These are phyloP conservation scores for Polytolypa hystricis DNA, from an alignment of 2,329 filamentous ascomycete genomes.

Conservation along the genomic window DNA sequence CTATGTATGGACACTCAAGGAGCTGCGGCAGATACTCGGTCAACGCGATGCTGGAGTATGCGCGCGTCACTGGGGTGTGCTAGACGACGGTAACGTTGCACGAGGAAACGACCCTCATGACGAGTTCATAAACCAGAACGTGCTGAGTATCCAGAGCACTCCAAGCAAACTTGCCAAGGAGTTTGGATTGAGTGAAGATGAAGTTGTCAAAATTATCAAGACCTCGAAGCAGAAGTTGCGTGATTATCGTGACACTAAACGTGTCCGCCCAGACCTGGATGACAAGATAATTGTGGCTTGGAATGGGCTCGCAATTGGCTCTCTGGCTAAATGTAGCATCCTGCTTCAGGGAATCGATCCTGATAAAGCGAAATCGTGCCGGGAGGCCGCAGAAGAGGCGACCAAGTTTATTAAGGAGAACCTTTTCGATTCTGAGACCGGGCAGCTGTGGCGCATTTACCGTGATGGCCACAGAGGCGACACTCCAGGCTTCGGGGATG, in stretches of 20 bases:
- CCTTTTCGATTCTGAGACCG: slow-evolving; percentile 56
- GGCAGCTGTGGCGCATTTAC: slow-evolving; percentile 63
- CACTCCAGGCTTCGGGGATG: slow-evolving; percentile 72
- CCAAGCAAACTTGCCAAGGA: slow-evolving; percentile 60
- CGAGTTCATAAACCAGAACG: slow-evolving; percentile 90
- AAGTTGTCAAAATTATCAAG: slow-evolving; percentile 57
- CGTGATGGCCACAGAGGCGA: slow-evolving; percentile 52
- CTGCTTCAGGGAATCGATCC: slow-evolving; percentile 53
- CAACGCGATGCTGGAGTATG: slow-evolving; percentile 60
- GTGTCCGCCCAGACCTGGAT: slow-evolving; percentile 67
- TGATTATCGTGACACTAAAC: slow-evolving; percentile 59
- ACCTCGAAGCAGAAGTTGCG: slow-evolving; percentile 57
- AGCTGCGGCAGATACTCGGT: slow-evolving; percentile 67
- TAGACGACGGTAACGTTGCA: slow-evolving; percentile 73
- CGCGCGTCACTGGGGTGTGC: slow-evolving; percentile 74
- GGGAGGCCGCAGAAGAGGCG: slow-evolving; percentile 55
- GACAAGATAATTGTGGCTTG: slow-evolving; percentile 79
- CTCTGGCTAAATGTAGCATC: slow-evolving; percentile 64
- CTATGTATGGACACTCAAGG: slow-evolving; percentile 85
- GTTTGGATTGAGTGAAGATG: slow-evolving; percentile 58
- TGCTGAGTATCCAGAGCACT: slow-evolving; percentile 60
- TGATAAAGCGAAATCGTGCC: slow-evolving; percentile 49
- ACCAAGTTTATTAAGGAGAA: slow-evolving; percentile 60
- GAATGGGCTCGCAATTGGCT: slow-evolving; percentile 80
- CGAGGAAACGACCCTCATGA: slow-evolving; percentile 78